phyloP scores from a whole-genome alignment of 2,329 filamentous ascomycete genomes.

The Pseudogymnoascus sp. region DNA sequence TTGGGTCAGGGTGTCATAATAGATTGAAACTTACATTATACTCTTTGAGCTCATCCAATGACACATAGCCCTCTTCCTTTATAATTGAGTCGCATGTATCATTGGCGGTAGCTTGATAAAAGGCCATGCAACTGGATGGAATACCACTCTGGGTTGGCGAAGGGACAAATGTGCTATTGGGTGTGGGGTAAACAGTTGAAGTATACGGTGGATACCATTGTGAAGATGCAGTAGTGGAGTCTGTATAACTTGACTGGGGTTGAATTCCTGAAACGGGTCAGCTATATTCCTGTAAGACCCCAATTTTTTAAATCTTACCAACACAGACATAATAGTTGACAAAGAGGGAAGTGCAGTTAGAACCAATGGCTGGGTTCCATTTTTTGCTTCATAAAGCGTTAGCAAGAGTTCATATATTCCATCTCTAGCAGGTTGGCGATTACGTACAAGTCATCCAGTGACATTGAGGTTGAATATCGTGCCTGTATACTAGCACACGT shows the following conservation, averaged over 20 bases:
- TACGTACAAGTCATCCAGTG: background rate
- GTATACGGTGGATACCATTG: constrained; percentile 6
- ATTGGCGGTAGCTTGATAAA: constrained; percentile 5
- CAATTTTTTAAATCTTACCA: background rate
- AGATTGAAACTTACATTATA: background rate
- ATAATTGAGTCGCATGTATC: constrained; percentile 1
- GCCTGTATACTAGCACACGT: constrained; percentile 5
- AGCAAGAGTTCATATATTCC: background rate
- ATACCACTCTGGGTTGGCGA: constrained; percentile 4
- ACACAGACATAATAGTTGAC: constrained; percentile 7
- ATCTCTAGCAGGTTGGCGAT: background rate
- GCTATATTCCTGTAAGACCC: background rate
- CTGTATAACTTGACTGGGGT: background rate
- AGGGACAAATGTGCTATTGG: background rate
- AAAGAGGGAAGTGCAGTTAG: constrained; percentile 8
- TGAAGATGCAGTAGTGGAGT: background rate
- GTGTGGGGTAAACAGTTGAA: background rate
- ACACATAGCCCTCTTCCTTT: background rate
- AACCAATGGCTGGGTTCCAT: constrained; percentile 10
- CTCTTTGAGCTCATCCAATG: background rate
- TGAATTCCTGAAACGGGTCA: background rate
- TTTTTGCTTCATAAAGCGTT: background rate
- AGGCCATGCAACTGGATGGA: background rate
- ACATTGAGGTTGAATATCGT: constrained; percentile 6
- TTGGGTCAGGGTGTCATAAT: background rate